Conservation (phyloP, 2,329 filamentous ascomycete species). For the Ceratocystis albifundus region DNA sequence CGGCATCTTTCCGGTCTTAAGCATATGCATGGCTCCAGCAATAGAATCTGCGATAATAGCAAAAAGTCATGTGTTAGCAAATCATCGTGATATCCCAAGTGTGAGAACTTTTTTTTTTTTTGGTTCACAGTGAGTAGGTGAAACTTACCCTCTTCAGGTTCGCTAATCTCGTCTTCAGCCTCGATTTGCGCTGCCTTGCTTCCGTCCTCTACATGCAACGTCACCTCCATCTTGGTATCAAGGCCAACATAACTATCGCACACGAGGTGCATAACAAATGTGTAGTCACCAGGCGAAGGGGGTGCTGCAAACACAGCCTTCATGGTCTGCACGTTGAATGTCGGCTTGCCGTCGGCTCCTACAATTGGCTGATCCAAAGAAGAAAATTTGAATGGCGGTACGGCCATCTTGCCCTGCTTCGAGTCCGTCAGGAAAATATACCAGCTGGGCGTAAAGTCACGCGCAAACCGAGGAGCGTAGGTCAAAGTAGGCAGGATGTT, state of each 20-base stretch:
- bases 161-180: conserved; percentile 89
- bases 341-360: conserved; percentile 68
- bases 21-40: conserved; percentile 78
- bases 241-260: conserved; percentile 94
- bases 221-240: conserved; percentile 84
- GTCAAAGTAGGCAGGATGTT: conserved; percentile 71
- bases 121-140: neutral
- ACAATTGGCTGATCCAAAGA: conserved; percentile 85
- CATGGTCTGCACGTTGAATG: conserved; percentile 87
- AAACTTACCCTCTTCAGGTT: conserved; percentile 86
- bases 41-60: conserved; percentile 57
- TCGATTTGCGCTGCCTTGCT: conserved; percentile 70
- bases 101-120: no score
- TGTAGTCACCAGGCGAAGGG: conserved; percentile 82
- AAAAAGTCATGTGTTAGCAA: conserved; percentile 28
- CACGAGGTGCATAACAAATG: conserved; percentile 84
- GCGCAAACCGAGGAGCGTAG: conserved; percentile 79
- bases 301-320: conserved; percentile 96
- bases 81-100: neutral
- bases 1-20: conserved; percentile 57
- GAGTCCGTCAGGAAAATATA: conserved; percentile 88
- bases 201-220: conserved; percentile 76
- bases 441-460: conserved; percentile 84
- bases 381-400: conserved; percentile 90
- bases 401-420: conserved; percentile 90